These are phyloP conservation scores for Alnus rubra DNA, from an alignment of 306 rosid genomes.

Conservation along the genomic window DNA sequence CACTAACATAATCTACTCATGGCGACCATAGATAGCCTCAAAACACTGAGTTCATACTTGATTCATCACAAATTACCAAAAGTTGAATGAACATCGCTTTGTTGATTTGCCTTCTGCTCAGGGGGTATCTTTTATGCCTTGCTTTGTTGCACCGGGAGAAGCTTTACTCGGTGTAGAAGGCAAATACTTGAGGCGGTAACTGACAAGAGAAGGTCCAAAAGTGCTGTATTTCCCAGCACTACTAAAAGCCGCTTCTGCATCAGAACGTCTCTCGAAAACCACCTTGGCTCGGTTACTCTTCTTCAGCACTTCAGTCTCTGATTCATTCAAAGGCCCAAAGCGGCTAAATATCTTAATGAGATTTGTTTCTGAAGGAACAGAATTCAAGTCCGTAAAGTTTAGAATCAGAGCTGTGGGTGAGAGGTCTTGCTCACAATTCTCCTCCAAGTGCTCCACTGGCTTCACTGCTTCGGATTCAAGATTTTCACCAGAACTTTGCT, in stretches of 20 bases:
- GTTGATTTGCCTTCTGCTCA: slow-evolving; percentile 27
- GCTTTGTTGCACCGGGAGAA: slow-evolving; percentile 29
- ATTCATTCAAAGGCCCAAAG: slow-evolving; percentile 58
- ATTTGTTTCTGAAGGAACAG: slow-evolving; percentile 56
- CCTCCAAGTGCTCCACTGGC: slow-evolving; percentile 25
- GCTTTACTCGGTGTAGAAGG: slow-evolving; percentile 32
- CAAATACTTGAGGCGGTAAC: slow-evolving; percentile 78
- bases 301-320: slow-evolving; percentile 65
- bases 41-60: neutral
- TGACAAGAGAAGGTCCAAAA: slow-evolving; percentile 76
- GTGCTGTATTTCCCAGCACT: slow-evolving; percentile 79
- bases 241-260: slow-evolving; percentile 82
- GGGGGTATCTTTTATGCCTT: slow-evolving; percentile 29
- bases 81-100: neutral
- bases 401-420: slow-evolving; percentile 67
- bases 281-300: slow-evolving; percentile 66
- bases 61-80: neutral
- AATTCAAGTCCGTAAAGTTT: slow-evolving; percentile 56
- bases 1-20: slow-evolving; percentile 17
- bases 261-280: slow-evolving; percentile 56
- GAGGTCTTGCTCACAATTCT: slow-evolving; percentile 31
- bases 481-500: slow-evolving; percentile 20
- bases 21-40: slow-evolving; percentile 11
- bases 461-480: slow-evolving; percentile 32
- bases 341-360: slow-evolving; percentile 63